These are phyloP conservation scores for Candida lessepsii DNA, from an alignment of 805 yeast species.

Conservation along the genomic window DNA sequence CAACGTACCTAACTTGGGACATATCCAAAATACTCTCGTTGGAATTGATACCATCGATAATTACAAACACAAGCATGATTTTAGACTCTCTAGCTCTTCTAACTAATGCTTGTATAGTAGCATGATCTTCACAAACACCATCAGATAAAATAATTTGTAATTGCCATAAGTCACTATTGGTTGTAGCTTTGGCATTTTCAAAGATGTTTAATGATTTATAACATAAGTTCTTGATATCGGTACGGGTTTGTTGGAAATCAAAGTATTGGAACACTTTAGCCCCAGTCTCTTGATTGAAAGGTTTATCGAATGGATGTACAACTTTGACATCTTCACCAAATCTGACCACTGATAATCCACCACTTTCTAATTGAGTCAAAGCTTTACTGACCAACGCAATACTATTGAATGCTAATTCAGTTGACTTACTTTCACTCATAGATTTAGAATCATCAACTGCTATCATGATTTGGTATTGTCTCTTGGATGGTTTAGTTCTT, in stretches of 20 bases:
- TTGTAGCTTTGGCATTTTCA: conserved; percentile 50
- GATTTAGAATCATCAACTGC: conserved; percentile 97
- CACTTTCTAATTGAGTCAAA: conserved; percentile 88
- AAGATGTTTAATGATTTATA: conserved; percentile 71
- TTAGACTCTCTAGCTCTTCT: conserved; percentile 89
- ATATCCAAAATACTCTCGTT: conserved; percentile 88
- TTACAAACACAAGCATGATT: conserved; percentile 92
- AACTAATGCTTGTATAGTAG: conserved; percentile 73
- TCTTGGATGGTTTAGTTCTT: conserved; percentile 94
- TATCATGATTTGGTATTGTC: conserved; percentile 96
- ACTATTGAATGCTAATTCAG: conserved; percentile 89
- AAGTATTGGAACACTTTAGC: conserved; percentile 83
- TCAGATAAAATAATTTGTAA: conserved; percentile 90
- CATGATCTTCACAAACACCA: conserved; percentile 97
- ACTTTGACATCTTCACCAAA: conserved; percentile 84
- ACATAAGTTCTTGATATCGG: conserved; percentile 78
- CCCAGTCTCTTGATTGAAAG: conserved; percentile 77
- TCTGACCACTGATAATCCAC: conserved; percentile 84
- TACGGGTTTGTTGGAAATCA: conserved; percentile 82
- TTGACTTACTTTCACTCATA: conserved; percentile 91
- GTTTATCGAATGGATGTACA: conserved; percentile 87
- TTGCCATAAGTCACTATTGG: conserved; percentile 78
- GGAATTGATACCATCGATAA: conserved; percentile 84
- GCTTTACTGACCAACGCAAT: conserved; percentile 94
- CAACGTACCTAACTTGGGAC: conserved; percentile 86